These are phyloP conservation scores for Dissophora ornata DNA, from an alignment of 192 early-diverging fungal species.

Conservation along the genomic window DNA sequence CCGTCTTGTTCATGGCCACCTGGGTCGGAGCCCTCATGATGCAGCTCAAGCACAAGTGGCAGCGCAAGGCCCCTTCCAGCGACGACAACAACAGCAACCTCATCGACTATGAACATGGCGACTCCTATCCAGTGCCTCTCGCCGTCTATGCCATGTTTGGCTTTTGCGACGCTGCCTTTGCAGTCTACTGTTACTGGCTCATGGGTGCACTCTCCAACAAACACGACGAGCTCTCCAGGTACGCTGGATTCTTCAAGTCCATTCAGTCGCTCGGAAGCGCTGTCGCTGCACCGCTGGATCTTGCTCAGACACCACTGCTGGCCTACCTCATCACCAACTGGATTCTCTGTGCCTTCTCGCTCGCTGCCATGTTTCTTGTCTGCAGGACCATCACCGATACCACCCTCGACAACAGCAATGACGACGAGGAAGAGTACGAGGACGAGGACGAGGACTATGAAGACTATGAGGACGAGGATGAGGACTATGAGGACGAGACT, in stretches of 20 bases:
- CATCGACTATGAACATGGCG: slow-evolving; percentile 40
- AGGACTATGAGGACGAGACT: slow-evolving; percentile 1
- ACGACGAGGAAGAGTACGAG: slow-evolving; percentile 6
- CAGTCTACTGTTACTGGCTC: slow-evolving; percentile 81
- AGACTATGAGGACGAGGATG: too few relatives aligned
- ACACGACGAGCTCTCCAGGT: slow-evolving; percentile 75
- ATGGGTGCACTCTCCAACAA: slow-evolving; percentile 91
- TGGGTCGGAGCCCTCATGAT: slow-evolving; percentile 71
- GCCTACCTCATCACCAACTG: slow-evolving; percentile 53
- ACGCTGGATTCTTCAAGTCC: slow-evolving; percentile 89
- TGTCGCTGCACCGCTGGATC: slow-evolving; percentile 76
- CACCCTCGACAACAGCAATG: slow-evolving; percentile 15
- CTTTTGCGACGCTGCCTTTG: slow-evolving; percentile 52
- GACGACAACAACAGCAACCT: slow-evolving; percentile 4
- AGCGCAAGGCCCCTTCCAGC: slow-evolving; percentile 8
- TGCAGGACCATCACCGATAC: slow-evolving; percentile 50
- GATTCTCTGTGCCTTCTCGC: slow-evolving; percentile 48
- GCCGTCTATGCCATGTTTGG: slow-evolving; percentile 51
- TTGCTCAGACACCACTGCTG: slow-evolving; percentile 42
- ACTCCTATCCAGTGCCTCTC: slow-evolving; percentile 26
- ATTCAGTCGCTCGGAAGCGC: slow-evolving; percentile 84
- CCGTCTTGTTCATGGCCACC: slow-evolving; percentile 64
- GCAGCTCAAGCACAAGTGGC: slow-evolving; percentile 64
- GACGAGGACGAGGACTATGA: background rate
- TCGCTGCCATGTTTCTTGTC: slow-evolving; percentile 53